Base-by-base conservation (phyloP, 495 filamentous ascomycete species). In the Diplogelasinospora grovesii region DNA sequence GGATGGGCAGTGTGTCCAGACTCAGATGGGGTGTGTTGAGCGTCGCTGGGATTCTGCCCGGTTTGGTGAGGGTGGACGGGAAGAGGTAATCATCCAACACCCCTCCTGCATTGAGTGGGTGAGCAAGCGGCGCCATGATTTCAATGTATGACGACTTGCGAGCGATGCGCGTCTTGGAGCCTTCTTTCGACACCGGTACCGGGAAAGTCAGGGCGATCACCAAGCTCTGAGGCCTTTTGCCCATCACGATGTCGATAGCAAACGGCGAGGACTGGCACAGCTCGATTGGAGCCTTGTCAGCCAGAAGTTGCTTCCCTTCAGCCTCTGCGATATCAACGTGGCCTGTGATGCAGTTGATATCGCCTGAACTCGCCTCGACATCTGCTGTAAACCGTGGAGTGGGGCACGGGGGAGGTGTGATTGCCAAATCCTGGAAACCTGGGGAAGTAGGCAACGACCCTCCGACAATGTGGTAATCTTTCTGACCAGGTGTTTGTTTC, bases 121-220 rank as follows among this genome's bases (percentile, higher is more conserved):
- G 14, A 10, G 5, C 7, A 14, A 69, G 32, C 18, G 63, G 54
- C 10, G 59, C 67, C 21, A 59, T 49, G 24, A 75, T 43, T 39
- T 75, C 70, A 25, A 73, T 45, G 43, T 66, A 73, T n/a, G 46
- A 48, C 0, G 65, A 69, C 16, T 45, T 70, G 36, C 70, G 64
- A n/a, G 67, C 69, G 39, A 73, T 61, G 29, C 60, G 57, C 3
- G 57, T 62, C 22, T 57, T 66, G 43, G 45, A 47, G 15, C 36
- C 32, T 9, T 64, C 50, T 27, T 45, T 45, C 4, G 45, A 26
- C 9, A 77, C 60, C 0, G 71, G 70, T 2, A 52, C 46, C 0
- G 71, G 68, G 45, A 66, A 74, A 7, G 41, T 46, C 16, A 71
- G 21, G 22, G 50, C 43, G 9, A 48, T 41, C 2, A 54, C 29